Evolutionary conservation across 1,284 basidiomycete species (phyloP), one percentile per base, ranked within the genome.

Genomic region (Vanrija sp.): DNA sequence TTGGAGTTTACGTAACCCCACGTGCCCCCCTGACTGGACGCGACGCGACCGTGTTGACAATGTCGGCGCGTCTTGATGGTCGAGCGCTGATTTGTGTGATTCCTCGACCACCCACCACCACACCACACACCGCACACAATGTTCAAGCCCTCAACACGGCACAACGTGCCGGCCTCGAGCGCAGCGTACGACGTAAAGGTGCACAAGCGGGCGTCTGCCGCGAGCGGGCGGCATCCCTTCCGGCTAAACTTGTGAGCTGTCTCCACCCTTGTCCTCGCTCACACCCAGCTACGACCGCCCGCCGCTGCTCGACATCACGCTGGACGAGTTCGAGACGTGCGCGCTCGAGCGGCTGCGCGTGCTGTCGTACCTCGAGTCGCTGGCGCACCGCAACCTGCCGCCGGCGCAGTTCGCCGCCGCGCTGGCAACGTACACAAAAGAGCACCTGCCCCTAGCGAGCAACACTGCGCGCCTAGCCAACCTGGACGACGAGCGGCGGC

Each of bases 251-350:
- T 94, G 88, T 89, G 65, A 63, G 86, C 77, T 38, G 45, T 7
- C 4, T 10, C 18, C 7, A 16, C 10, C 16, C 22, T 14, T 43
- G 23, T 6, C 22, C 35, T 38, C 48, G 12, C 47, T 44, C 25
- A 56, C 51, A 18, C 41, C 23, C 59, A 93, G 90, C 76, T 98
- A 98, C 68, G 84, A 90, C 59, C 78, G 75, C n/a, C 89, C 93
- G 14, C 95, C 95, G 6, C 70, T 82, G 15, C 86, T 87, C 45
- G 94, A 98, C 66, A 87, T 98, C 25, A 95, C 93, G 2, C 82
- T 98, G 19, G 96, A 98, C 69, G 89, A 98, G 61, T 98, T 99
- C 64, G 96, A 99, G 76, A 85, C 82, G 3, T 91, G 84, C 72
- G 96, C 95, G 0, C 82, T 99, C 20, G 85, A 95, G 62, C 81